Percentiles rank a stretch among this genome's conserved stretches.
These are phyloP conservation scores for Ceratobasidium sp. DNA, from an alignment of 1,284 basidiomycete species.

Conservation along the genomic window DNA sequence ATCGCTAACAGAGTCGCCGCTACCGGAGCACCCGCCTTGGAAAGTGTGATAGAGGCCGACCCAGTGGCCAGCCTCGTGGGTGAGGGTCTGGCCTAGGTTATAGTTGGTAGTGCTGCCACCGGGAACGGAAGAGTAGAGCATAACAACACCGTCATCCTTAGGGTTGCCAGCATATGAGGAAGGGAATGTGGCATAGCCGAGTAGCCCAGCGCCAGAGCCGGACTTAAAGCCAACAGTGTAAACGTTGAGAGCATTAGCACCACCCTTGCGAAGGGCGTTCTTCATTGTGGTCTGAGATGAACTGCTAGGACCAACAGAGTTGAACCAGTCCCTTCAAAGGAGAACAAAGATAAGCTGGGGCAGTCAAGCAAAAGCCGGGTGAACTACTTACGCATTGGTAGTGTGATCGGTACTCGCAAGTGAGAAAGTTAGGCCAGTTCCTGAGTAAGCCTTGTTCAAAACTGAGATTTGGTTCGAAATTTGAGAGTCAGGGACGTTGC, in stretches of 20 bases:
- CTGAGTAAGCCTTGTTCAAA: conserved; percentile 53
- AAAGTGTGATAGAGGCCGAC: conserved; percentile 72
- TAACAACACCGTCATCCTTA: conserved; percentile 53
- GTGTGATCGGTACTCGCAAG: conserved; percentile 56
- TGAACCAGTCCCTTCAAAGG: conserved; percentile 47
- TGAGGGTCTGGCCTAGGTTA: conserved; percentile 63
- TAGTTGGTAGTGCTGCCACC: conserved; percentile 54
- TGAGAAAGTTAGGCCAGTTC: conserved; percentile 54
- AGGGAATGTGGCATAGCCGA: conserved; percentile 52
- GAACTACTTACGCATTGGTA: conserved; percentile 54
- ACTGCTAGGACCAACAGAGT: conserved; percentile 58
- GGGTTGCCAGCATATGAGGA: conserved; percentile 46
- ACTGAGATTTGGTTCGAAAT: conserved; percentile 52
- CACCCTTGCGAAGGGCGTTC: conserved; percentile 49
- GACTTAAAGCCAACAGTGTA: conserved; percentile 49
- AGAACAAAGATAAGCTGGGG: background rate
- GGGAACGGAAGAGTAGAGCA: conserved; percentile 54
- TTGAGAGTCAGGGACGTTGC: conserved; percentile 48
- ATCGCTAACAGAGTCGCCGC: conserved; percentile 67
- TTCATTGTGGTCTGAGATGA: conserved; percentile 68
- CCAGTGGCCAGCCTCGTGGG: conserved; percentile 68
- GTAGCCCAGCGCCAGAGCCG: conserved; percentile 48
- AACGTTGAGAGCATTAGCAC: conserved; percentile 46
- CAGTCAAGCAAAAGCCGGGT: background rate
- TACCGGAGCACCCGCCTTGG: conserved; percentile 67